Conservation (phyloP, 352 stramenopile species). For the Phytophthora melonis region DNA sequence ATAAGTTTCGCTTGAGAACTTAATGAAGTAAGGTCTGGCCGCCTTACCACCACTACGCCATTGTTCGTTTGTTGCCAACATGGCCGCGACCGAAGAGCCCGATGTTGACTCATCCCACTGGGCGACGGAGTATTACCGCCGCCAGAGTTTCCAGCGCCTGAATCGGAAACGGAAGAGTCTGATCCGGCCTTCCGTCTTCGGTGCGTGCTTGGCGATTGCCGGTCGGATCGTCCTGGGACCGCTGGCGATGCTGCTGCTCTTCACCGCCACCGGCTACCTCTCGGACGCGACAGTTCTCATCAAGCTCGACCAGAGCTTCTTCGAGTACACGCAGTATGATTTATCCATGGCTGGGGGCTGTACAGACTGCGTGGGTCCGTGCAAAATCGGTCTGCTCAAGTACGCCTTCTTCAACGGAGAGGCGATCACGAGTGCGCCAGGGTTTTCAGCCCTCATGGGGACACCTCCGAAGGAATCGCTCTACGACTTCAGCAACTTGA, state of each 20-base stretch:
- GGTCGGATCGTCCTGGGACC: conserved; percentile 25
- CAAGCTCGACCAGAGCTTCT: conserved; percentile 25
- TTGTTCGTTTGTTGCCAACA: neutral
- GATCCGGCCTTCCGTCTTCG: conserved; percentile 6
- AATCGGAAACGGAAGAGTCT: neutral
- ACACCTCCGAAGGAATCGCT: neutral
- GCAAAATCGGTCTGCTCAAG: conserved; percentile 24
- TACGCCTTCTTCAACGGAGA: conserved; percentile 6
- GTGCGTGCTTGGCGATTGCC: conserved; percentile 11
- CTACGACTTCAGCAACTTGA: conserved; percentile 24
- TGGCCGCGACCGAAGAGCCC: neutral
- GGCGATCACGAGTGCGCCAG: neutral
- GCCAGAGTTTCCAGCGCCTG: neutral
- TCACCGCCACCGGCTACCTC: conserved; percentile 13
- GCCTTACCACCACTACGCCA: too few species aligned
- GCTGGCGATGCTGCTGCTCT: conserved; percentile 10
- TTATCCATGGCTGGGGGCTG: conserved; percentile 25
- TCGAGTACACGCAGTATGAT: conserved; percentile 24
- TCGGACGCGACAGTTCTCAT: conserved; percentile 19
- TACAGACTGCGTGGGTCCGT: conserved; percentile 17
- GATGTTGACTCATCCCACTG: neutral
- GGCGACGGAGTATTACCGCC: conserved; percentile 3
- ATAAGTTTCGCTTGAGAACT: too few species aligned
- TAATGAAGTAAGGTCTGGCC: too few species aligned
- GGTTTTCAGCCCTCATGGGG: conserved; percentile 3